Evolutionary conservation across 1,284 basidiomycete genomes (phyloP).

Genomic region (Naganishia sp.): DNA sequence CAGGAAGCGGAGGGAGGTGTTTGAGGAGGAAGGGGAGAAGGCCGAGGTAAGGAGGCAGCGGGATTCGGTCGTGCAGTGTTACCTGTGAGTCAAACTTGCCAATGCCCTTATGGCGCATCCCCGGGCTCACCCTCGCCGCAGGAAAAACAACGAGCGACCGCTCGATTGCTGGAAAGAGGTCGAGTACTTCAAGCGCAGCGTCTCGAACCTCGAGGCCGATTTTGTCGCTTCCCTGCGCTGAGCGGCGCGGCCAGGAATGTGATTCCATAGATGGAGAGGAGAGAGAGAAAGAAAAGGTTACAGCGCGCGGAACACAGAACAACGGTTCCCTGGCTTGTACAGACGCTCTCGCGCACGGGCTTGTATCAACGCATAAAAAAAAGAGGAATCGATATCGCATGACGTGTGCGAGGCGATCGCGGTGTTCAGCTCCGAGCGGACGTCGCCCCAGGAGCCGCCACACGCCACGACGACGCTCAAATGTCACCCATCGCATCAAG

Average conservation of each 20-base stretch:
- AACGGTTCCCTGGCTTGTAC: too few relatives aligned
- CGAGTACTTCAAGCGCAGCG: conserved; percentile 53
- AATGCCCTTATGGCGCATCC: background rate
- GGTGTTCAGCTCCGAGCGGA: background rate
- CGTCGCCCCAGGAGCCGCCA: background rate
- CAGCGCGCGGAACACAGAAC: background rate
- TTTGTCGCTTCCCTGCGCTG: conserved; percentile 34
- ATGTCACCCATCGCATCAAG: background rate
- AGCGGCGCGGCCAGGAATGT: background rate
- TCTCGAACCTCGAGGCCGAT: conserved; percentile 50
- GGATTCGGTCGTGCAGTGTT: conserved; percentile 50
- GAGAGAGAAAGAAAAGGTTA: background rate
- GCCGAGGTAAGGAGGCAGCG: conserved; percentile 43
- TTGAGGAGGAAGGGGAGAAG: conserved; percentile 38
- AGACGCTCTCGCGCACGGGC: background rate
- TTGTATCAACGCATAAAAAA: conserved; percentile 3
- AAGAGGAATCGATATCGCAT: background rate
- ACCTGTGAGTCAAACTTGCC: conserved; percentile 45
- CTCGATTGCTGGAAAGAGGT: conserved; percentile 55
- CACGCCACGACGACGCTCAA: background rate
- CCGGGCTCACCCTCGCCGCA: conserved; percentile 15
- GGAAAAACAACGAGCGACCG: conserved; percentile 47
- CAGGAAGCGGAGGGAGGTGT: conserved; percentile 38
- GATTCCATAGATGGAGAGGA: background rate
- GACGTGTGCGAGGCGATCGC: background rate